These are phyloP conservation scores for Aquilaria sinensis DNA, from an alignment of 345 rosid genomes.

Conservation along the genomic window DNA sequence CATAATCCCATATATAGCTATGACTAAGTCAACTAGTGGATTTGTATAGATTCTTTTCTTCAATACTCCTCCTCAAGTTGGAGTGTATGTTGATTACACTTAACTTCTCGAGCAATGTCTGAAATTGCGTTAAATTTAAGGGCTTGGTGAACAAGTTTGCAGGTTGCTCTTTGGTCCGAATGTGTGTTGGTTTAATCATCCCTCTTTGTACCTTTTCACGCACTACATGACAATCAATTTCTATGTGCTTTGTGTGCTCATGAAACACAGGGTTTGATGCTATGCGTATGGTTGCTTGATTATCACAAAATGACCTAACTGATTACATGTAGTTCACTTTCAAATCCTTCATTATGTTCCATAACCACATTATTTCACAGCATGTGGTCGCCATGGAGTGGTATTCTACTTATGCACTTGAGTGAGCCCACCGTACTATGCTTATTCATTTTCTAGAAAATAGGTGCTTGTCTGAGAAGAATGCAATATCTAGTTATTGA, in stretches of 20 bases:
- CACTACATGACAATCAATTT: constrained; percentile 4
- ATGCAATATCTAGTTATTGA: not conserved
- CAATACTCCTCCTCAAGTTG: too few species aligned
- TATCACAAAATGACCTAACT: not conserved
- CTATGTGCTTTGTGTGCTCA: constrained; percentile 1
- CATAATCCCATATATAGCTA: too few species aligned
- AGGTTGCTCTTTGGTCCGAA: too few species aligned
- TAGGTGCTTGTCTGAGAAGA: not conserved
- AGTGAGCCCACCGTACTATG: not conserved
- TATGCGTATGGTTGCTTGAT: not conserved
- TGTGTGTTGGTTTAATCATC: too few species aligned
- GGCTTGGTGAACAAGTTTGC: too few species aligned
- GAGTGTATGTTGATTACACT: too few species aligned
- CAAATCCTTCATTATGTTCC: not conserved
- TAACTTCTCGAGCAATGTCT: too few species aligned
- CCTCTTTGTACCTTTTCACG: not conserved
- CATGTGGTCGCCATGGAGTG: not conserved
- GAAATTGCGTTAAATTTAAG: too few species aligned
- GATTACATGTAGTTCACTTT: not conserved
- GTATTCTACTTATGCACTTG: not conserved
- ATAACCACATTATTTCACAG: not conserved
- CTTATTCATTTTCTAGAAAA: not conserved
- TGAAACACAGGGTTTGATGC: constrained; percentile 3
- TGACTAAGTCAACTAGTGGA: too few species aligned
- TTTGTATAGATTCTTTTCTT: too few species aligned